Percentiles rank a stretch among this genome's conserved stretches.
phyloP scores from a whole-genome alignment of 2,329 filamentous ascomycete species.

The Fusarium vanettenii region DNA sequence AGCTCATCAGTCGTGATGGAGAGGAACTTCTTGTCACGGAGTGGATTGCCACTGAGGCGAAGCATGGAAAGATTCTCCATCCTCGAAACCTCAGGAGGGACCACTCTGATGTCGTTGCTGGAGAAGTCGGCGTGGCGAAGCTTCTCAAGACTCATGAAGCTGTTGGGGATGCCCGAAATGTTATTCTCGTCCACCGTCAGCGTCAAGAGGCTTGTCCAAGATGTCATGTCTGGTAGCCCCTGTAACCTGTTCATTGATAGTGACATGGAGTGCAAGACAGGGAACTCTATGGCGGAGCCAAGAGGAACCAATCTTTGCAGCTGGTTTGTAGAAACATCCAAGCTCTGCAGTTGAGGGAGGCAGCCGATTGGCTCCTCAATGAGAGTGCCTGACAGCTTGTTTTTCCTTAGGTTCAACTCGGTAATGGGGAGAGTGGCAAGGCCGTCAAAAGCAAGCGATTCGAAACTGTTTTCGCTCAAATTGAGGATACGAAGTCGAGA shows the following conservation, averaged over 20 bases:
- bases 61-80: slow-evolving; percentile 85
- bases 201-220: slow-evolving; percentile 79
- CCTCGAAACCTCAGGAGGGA: slow-evolving; percentile 80
- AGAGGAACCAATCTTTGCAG: slow-evolving; percentile 65
- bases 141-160: slow-evolving; percentile 75
- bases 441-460: slow-evolving; percentile 75
- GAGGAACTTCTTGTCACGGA: slow-evolving; percentile 88
- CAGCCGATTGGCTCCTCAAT: slow-evolving; percentile 71
- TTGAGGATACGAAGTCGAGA: slow-evolving; percentile 80
- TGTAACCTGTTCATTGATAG: slow-evolving; percentile 86
- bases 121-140: slow-evolving; percentile 85
- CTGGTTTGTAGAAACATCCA: slow-evolving; percentile 84
- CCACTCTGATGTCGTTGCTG: slow-evolving; percentile 80
- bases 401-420: slow-evolving; percentile 81
- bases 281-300: slow-evolving; percentile 67
- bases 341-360: slow-evolving; percentile 74
- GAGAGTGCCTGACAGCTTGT: slow-evolving; percentile 79
- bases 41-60: slow-evolving; percentile 86
- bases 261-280: slow-evolving; percentile 78
- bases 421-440: slow-evolving; percentile 76
- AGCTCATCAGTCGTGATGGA: slow-evolving; percentile 84
- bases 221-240: slow-evolving; percentile 76
- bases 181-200: slow-evolving; percentile 86
- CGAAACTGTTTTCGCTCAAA: slow-evolving; percentile 81
- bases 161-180: slow-evolving; percentile 79